Base-by-base conservation (phyloP, 805 yeast genomes). In the Yamadazyma laniorum region DNA sequence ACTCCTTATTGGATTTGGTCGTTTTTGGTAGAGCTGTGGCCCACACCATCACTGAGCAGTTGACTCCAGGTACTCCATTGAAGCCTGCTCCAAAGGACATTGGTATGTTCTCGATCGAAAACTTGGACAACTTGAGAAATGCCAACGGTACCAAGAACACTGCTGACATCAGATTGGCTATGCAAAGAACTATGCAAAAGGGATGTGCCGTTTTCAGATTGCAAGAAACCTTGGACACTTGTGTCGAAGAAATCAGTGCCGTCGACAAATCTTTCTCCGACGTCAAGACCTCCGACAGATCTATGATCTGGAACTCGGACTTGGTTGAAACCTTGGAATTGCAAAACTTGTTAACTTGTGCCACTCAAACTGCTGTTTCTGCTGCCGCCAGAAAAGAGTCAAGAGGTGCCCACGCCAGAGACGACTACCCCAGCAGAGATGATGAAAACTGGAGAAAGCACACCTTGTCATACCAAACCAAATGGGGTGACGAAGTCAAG, bases 391-490 rank as follows among this genome's bases (percentile, higher is more conserved):
- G 99, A 77, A 82, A 75, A 58, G 99, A 91, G 73, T 89, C 97
- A 26, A 87, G 99, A 75, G 99, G 99, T 73, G 98, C 99, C 34
- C 99, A 91, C 61, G 97, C 99, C 43, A 85, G 98, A 75, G 99
- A 91, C 69, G 99, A 91, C 67, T 90, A 68, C 73, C 97, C 95
- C 58, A 82, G 80, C 47, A 88, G 99, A 80, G 96, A 91, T 61
- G 99, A 91, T 64, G 89, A 61, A 40, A 75, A 89, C 77, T 91
- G 99, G 99, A 88, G 87, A 91, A 93, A 91, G 74, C 99, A 91
- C 71, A 76, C 97, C 34, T 72, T 91, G 60, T 87, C 97, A 36
- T 91, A 93, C 89, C 98, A 93, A 75, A 58, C 66, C 41, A 62
- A 68, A 18, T 73, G 74, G 45, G 95, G 91, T 55, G 91, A 76